Base-by-base conservation (phyloP, 2,329 filamentous ascomycete genomes). In the Curvularia lunata region DNA sequence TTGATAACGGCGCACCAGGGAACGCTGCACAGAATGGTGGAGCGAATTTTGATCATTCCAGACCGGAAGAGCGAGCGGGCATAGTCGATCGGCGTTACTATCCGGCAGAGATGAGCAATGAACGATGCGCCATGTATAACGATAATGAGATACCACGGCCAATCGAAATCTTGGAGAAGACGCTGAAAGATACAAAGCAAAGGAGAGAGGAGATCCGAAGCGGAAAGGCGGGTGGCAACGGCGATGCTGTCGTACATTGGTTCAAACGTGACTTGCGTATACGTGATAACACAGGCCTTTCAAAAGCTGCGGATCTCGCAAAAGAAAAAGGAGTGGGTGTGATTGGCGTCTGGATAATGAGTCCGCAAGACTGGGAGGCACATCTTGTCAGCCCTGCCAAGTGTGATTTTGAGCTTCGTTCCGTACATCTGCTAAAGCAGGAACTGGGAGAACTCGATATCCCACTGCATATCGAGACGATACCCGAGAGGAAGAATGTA, bases 81-180 rank as follows among this genome's bases (percentile, higher is more conserved):
- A 78, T 81, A 32, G 76, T 82, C 7, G 77, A 82, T 41, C 70
- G 79, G 27, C 86, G 90, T 47, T 97, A 88, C 78, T 97, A 97
- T 67, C 92, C 92, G 0, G 85, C 86, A 1, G 92, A 96, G 73
- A 96, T 97, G 88, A 90, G 84, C 78, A 95, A 92, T 68, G 85
- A 84, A 48, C 87, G 92, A 38, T 92, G 90, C 51, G 80, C 82
- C 5, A 87, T 89, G 50, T 97, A 97, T 77, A 89, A 85, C 52
- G 78, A 83, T n/a, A 83, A 88, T 51, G 82, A 85, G 47, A 79
- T 96, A 4, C 84, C 88, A 4, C 86, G 90, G 0, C 93, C 92
- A 0, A 89, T 96, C 19, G 86, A 92, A 66, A 75, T 84, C 0
- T 82, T 97, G 2, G 74, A 86, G 5, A 74, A 79, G 0, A 86